phyloP scores from a whole-genome alignment of 352 stramenopile genomes.

The Phytophthora europaea region DNA sequence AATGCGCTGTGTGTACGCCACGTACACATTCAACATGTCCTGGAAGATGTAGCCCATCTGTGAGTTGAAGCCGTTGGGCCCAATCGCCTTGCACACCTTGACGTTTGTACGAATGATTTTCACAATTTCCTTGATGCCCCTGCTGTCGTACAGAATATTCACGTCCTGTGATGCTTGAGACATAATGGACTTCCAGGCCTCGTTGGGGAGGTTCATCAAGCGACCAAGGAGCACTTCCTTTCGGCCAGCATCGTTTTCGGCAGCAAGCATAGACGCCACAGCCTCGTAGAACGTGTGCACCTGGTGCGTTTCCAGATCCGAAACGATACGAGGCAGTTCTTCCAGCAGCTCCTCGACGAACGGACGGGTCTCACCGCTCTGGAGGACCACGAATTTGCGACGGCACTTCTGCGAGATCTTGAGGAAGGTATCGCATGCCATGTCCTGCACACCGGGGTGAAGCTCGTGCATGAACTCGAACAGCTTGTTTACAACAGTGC shows the following conservation, averaged over 20 bases:
- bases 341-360: conserved; percentile 99
- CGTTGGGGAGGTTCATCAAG: conserved; percentile 97
- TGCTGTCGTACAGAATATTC: conserved; percentile 80
- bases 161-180: conserved; percentile 78
- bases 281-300: conserved; percentile 99
- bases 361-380: conserved; percentile 93
- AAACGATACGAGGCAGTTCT: conserved; percentile 96
- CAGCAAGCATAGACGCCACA: conserved; percentile 91
- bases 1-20: conserved; percentile 98
- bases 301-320: conserved; percentile 99
- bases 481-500: conserved; percentile 99
- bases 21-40: conserved; percentile 99
- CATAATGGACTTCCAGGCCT: conserved; percentile 92
- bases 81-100: conserved; percentile 96
- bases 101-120: conserved; percentile 99
- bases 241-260: conserved; percentile 80
- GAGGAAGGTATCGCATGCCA: conserved; percentile 99
- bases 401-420: conserved; percentile 99
- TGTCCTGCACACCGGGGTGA: conserved; percentile 99
- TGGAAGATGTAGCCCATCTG: conserved; percentile 99
- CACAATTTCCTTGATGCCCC: conserved; percentile 93
- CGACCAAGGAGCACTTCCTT: conserved; percentile 93
- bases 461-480: conserved; percentile 99
- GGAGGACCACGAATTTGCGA: conserved; percentile 97
- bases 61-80: conserved; percentile 95